These are phyloP conservation scores for Xylariaceae sp. DNA, from an alignment of 2,329 filamentous ascomycete genomes.

Conservation along the genomic window DNA sequence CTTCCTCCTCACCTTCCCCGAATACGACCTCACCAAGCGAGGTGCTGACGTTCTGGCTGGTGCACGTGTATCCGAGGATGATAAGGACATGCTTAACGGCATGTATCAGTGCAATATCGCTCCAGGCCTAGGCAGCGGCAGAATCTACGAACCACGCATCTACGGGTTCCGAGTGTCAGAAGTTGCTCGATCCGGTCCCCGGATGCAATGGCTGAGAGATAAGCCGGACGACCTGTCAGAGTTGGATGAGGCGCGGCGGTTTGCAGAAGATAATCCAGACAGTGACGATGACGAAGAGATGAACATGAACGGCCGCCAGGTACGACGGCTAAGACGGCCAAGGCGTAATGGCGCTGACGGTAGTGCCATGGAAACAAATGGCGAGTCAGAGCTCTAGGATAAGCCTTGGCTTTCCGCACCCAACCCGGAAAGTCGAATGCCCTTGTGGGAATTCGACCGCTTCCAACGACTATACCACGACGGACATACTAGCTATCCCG, in stretches of 20 bases:
- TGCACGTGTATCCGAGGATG: conserved; percentile 40
- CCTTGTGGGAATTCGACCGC: too few species aligned
- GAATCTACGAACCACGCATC: conserved; percentile 91
- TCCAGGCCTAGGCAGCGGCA: conserved; percentile 74
- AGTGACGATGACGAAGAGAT: conserved; percentile 55
- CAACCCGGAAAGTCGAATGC: too few species aligned
- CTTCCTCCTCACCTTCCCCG: conserved; percentile 97
- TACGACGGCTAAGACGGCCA: conserved; percentile 40
- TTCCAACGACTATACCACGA: too few species aligned
- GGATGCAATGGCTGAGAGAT: conserved; percentile 94
- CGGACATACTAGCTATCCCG: too few species aligned
- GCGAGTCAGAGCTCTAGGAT: conserved; percentile 51
- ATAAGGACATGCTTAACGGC: conserved; percentile 68
- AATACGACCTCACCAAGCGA: conserved; percentile 80
- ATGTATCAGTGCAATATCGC: conserved; percentile 83
- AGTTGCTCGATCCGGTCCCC: conserved; percentile 79
- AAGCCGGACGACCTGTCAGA: conserved; percentile 76
- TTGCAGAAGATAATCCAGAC: conserved; percentile 50
- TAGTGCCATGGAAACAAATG: conserved; percentile 56
- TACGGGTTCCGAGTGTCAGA: conserved; percentile 96
- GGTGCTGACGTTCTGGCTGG: conserved; percentile 55
- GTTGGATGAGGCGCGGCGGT: conserved; percentile 71
- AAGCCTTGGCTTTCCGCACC: not conserved
- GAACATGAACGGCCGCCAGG: conserved; percentile 39
- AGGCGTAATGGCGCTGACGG: conserved; percentile 46